These are phyloP conservation scores for Sugiyamaella qingdaonensis DNA, from an alignment of 805 yeast genomes.

Conservation along the genomic window DNA sequence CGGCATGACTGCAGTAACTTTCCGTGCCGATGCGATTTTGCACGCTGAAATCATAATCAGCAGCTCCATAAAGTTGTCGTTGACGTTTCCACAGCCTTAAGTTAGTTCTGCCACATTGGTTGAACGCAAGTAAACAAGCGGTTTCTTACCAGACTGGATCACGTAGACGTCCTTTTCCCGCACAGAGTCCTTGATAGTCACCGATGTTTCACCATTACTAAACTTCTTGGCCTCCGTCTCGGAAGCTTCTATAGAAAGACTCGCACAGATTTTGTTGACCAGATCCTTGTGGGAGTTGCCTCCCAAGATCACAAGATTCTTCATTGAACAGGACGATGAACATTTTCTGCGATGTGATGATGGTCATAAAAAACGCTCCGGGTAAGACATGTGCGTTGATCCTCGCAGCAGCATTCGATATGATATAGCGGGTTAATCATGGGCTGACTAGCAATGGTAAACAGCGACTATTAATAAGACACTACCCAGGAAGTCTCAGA, in stretches of 20 bases:
- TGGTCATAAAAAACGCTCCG: neutral
- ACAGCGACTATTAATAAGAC: too few species aligned
- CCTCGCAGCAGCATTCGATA: neutral
- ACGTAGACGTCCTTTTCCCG: conserved; percentile 95
- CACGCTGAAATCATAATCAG: conserved; percentile 86
- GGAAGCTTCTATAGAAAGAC: conserved; percentile 70
- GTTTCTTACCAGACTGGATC: conserved; percentile 53
- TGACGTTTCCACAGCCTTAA: conserved; percentile 76
- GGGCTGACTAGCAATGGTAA: too few species aligned
- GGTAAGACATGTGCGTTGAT: neutral
- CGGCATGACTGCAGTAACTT: conserved; percentile 89
- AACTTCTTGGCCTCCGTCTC: conserved; percentile 44
- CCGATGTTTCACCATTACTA: conserved; percentile 92
- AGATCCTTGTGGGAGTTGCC: conserved; percentile 86
- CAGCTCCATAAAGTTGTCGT: conserved; percentile 79
- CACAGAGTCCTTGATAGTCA: conserved; percentile 80
- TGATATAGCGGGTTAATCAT: too few species aligned
- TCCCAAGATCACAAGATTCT: conserved; percentile 82
- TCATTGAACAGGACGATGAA: conserved; percentile 41
- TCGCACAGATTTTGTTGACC: conserved; percentile 68
- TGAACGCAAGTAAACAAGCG: neutral
- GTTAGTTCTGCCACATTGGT: neutral
- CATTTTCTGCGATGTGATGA: neutral
- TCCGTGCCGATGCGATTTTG: conserved; percentile 81
- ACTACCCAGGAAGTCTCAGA: too few species aligned